These are phyloP conservation scores for Tephrocybe sp. DNA, from an alignment of 768 basidiomycete species.

Conservation along the genomic window DNA sequence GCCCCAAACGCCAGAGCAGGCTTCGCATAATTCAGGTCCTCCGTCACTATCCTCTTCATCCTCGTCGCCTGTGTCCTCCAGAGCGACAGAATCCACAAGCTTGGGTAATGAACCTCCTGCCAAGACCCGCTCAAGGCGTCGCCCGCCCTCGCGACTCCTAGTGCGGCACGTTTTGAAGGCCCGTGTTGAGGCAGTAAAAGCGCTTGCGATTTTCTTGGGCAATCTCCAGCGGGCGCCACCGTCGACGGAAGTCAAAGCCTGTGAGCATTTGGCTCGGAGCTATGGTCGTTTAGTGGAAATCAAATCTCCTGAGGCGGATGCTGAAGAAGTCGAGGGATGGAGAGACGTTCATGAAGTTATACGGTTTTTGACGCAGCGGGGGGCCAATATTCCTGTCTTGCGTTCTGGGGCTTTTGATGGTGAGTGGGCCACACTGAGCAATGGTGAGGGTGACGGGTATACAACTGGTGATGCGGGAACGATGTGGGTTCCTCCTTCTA, in stretches of 20 bases:
- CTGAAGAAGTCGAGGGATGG: conserved; percentile 45
- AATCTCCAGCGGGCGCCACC: conserved; percentile 46
- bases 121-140: conserved; percentile 33
- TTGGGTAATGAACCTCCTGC: conserved; percentile 40
- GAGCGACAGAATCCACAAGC: conserved; percentile 10
- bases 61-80: conserved; percentile 15
- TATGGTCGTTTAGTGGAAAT: conserved; percentile 46
- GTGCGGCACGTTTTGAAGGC: conserved; percentile 87
- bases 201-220: conserved; percentile 70
- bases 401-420: conserved; percentile 45
- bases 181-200: conserved; percentile 78
- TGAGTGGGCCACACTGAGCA: conserved; percentile 72
- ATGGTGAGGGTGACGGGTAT: conserved; percentile 55
- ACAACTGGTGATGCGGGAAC: conserved; percentile 28
- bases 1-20: conserved; percentile 28
- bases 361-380: conserved; percentile 61
- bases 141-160: conserved; percentile 77
- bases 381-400: conserved; percentile 65
- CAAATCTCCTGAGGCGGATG: conserved; percentile 22
- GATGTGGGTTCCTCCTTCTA: conserved; percentile 13
- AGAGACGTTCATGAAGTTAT: conserved; percentile 72
- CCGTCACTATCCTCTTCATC: conserved; percentile 18
- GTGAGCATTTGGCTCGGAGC: conserved; percentile 44
- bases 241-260: conserved; percentile 42
- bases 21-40: conserved; percentile 15